These are phyloP conservation scores for Ananas comosus DNA, from an alignment of 176 grass and related monocot genomes.

Conservation along the genomic window DNA sequence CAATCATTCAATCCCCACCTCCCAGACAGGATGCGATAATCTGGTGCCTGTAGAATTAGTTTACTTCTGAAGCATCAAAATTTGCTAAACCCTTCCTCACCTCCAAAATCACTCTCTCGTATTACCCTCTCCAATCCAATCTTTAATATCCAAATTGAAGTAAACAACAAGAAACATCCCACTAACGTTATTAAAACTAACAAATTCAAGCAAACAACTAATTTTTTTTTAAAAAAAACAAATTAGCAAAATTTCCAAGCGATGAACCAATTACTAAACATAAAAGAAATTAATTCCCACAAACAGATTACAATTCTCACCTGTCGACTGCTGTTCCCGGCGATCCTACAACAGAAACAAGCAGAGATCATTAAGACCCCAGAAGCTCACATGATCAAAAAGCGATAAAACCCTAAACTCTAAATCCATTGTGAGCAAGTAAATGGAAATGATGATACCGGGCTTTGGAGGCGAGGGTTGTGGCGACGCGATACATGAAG, in stretches of 20 bases:
- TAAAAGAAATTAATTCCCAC: not conserved
- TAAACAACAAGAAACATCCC: too few relatives aligned
- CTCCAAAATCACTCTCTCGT: too few relatives aligned
- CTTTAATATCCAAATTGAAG: too few relatives aligned
- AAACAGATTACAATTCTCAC: not conserved
- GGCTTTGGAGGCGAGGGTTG: not conserved
- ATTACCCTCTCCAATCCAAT: too few relatives aligned
- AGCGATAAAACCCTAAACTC: not conserved
- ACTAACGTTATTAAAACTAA: too few relatives aligned
- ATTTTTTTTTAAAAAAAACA: not conserved
- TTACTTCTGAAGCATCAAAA: too few relatives aligned
- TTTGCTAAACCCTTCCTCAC: too few relatives aligned
- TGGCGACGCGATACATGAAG: not conserved
- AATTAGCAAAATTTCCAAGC: not conserved
- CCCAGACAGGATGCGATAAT: too few relatives aligned
- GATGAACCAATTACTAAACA: not conserved
- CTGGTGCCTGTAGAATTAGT: too few relatives aligned
- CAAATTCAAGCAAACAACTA: too few relatives aligned
- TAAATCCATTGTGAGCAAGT: not conserved
- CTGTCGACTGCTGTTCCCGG: not conserved
- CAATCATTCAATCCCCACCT: too few relatives aligned
- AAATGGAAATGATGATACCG: not conserved
- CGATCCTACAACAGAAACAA: not conserved
- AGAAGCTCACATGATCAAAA: not conserved
- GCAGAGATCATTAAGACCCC: not conserved